Percentiles rank a stretch among this genome's conserved stretches.
These are phyloP conservation scores for Phaseolus coccineus DNA, from an alignment of 331 rosid species.

Conservation along the genomic window DNA sequence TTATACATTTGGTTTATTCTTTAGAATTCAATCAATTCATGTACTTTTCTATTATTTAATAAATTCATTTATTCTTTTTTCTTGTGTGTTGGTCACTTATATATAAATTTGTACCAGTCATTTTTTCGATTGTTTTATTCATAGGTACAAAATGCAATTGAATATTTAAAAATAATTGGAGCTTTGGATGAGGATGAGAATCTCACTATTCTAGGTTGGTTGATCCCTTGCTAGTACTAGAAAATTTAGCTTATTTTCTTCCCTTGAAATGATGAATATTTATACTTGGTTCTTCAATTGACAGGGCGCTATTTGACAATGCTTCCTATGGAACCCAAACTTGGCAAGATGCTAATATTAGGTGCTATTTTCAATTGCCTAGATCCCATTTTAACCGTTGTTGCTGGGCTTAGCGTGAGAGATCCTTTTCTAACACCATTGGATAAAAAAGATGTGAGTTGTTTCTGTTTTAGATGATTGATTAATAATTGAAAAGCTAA, in stretches of 20 bases:
- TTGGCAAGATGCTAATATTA: conserved; percentile 92
- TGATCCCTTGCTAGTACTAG: conserved; percentile 32
- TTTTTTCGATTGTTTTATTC: conserved; percentile 40
- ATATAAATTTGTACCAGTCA: conserved; percentile 32
- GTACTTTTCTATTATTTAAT: conserved; percentile 10
- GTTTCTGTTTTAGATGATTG: conserved; percentile 29
- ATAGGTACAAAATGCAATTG: conserved; percentile 96
- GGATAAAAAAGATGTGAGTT: conserved; percentile 93
- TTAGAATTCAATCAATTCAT: conserved; percentile 28
- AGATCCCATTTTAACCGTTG: conserved; percentile 92
- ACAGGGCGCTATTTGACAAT: conserved; percentile 79
- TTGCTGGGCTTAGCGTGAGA: conserved; percentile 94
- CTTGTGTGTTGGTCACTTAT: conserved; percentile 31
- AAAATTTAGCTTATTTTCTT: conserved; percentile 31
- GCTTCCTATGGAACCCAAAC: conserved; percentile 99
- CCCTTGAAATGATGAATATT: conserved; percentile 10
- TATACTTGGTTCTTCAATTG: conserved; percentile 46
- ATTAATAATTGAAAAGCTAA: conserved; percentile 35
- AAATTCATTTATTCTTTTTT: not conserved
- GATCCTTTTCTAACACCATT: conserved; percentile 93
- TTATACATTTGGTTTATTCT: conserved; percentile 37
- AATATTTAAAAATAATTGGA: conserved; percentile 79
- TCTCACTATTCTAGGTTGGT: conserved; percentile 81
- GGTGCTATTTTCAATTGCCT: conserved; percentile 90
- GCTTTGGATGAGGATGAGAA: conserved; percentile 93